A percentile compares a stretch with the other conserved stretches of the same genome.
Conservation (phyloP, 2,329 filamentous ascomycete species). For the Nigrospora oryzae region DNA sequence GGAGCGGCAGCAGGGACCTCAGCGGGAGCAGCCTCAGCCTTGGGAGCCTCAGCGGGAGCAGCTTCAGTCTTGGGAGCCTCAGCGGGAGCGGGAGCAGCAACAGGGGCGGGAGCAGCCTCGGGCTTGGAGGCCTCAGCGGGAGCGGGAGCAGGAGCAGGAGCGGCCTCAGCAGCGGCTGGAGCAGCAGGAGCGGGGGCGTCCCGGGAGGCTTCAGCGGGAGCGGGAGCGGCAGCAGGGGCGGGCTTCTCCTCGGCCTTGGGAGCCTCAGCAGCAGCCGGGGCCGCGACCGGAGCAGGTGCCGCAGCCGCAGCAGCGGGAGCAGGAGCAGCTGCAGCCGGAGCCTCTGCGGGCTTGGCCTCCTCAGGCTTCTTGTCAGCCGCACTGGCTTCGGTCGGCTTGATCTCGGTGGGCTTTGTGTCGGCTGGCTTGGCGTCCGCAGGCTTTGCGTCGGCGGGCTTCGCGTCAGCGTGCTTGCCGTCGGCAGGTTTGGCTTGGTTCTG, state of each 20-base stretch:
- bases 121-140: constrained; percentile 3
- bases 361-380: constrained; percentile 6
- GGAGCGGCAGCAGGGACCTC: too few relatives aligned
- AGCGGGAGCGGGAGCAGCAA: constrained; percentile 3
- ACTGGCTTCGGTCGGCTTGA: constrained; percentile 7
- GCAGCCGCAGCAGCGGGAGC: constrained; percentile 5
- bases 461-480: constrained; percentile 4
- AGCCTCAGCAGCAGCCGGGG: not conserved
- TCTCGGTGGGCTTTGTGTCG: constrained; percentile 6
- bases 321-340: constrained; percentile 8
- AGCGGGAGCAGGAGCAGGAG: constrained; percentile 6
- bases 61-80: constrained; percentile 10
- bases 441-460: constrained; percentile 16
- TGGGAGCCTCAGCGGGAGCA: not conserved
- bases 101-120: constrained; percentile 5
- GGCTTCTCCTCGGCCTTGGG: constrained; percentile 5
- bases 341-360: not conserved
- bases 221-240: constrained; percentile 5
- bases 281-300: not conserved
- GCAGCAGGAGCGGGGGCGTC: too few relatives aligned
- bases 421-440: constrained; percentile 11
- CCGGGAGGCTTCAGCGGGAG: constrained; percentile 6
- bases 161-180: too few relatives aligned
- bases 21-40: too few relatives aligned
- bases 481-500: constrained; percentile 6